Conservation (phyloP, 2,329 filamentous ascomycete genomes). For the Diaporthe sp. region DNA sequence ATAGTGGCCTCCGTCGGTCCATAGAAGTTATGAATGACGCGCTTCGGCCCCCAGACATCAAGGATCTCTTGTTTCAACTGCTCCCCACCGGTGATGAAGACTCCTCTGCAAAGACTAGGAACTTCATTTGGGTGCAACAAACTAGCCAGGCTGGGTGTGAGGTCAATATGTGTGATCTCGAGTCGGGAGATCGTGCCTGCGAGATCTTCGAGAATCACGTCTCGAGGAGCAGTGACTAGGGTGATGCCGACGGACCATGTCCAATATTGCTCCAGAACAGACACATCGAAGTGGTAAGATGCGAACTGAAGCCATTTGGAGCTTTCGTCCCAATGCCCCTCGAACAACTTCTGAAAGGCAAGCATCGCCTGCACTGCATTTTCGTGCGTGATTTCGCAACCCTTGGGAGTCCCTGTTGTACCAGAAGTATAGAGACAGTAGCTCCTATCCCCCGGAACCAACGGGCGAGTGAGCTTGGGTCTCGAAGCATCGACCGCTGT, state of each 20-base stretch:
- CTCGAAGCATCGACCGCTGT: constrained; percentile 31
- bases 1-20: constrained; percentile 95
- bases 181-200: constrained; percentile 79
- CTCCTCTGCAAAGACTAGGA: constrained; percentile 82
- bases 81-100: constrained; percentile 95
- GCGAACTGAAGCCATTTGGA: constrained; percentile 95
- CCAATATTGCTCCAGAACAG: constrained; percentile 94
- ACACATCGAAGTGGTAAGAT: constrained; percentile 95
- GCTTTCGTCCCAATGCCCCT: constrained; percentile 77
- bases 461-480: constrained; percentile 50
- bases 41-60: constrained; percentile 83
- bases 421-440: constrained; percentile 92
- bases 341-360: constrained; percentile 85
- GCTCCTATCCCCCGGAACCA: constrained; percentile 71
- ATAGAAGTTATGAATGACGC: constrained; percentile 92
- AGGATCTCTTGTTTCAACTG: constrained; percentile 90
- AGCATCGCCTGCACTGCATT: constrained; percentile 93
- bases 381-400: constrained; percentile 89
- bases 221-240: constrained; percentile 84
- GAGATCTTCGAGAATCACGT: constrained; percentile 88
- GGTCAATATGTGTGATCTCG: constrained; percentile 88
- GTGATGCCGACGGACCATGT: constrained; percentile 93
- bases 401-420: constrained; percentile 88
- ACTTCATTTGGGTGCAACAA: constrained; percentile 85
- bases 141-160: constrained; percentile 89